A percentile compares a stretch with the other conserved stretches of the same genome.
These are phyloP conservation scores for Pelargonium citronellum DNA, from an alignment of 441 rosid species.

Conservation along the genomic window DNA sequence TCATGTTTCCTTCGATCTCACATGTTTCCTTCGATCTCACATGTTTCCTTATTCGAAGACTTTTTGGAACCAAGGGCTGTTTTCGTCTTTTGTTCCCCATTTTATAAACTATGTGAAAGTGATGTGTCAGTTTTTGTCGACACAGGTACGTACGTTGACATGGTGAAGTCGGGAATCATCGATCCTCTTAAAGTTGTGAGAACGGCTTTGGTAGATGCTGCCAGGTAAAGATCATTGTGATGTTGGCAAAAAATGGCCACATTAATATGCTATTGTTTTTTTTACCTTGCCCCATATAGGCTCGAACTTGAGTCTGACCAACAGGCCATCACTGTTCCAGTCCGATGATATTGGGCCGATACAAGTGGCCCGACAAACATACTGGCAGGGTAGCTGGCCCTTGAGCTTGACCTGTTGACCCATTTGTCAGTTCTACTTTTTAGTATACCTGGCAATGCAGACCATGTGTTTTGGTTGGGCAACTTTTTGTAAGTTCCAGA, in stretches of 20 bases:
- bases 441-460: too few species aligned
- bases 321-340: too few species aligned
- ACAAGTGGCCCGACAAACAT: too few species aligned
- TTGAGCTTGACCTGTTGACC: too few species aligned
- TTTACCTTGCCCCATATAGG: background rate
- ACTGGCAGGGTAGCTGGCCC: too few species aligned
- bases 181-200: conserved; percentile 85
- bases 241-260: background rate
- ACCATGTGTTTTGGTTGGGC: too few species aligned
- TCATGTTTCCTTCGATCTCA: too few species aligned
- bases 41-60: background rate
- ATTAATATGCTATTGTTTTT: background rate
- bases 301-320: too few species aligned
- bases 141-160: conserved; percentile 67
- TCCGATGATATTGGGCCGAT: too few species aligned
- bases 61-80: background rate
- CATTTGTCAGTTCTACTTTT: too few species aligned
- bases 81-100: background rate
- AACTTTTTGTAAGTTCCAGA: too few species aligned
- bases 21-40: too few species aligned
- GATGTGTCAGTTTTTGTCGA: conserved; percentile 1
- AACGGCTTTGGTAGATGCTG: conserved; percentile 82
- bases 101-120: background rate
- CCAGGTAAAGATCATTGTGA: conserved; percentile 46
- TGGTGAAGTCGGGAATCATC: conserved; percentile 81